Conservation (phyloP, 768 basidiomycete species). For the Nevesoporus exiguus region DNA sequence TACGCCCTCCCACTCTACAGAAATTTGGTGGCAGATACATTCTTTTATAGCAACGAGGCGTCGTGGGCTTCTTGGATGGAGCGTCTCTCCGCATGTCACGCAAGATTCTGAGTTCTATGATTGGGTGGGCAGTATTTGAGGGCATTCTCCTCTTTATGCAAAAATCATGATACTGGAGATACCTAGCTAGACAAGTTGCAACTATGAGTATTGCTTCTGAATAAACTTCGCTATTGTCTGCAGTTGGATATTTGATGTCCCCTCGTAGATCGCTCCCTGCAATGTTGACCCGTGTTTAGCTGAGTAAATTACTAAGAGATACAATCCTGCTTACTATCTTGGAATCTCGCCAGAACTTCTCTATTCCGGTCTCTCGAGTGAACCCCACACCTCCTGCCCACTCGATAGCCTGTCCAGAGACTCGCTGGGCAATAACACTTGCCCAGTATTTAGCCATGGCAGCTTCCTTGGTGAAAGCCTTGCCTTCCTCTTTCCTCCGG, state of each 20-base stretch:
- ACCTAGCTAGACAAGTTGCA: neutral
- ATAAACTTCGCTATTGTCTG: conserved; percentile 93
- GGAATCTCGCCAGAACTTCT: conserved; percentile 95
- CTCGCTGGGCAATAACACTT: conserved; percentile 84
- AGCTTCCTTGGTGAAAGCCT: conserved; percentile 84
- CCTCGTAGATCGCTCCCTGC: conserved; percentile 88
- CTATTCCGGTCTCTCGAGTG: conserved; percentile 91
- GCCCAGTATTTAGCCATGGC: conserved; percentile 98
- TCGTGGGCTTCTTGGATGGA: conserved; percentile 83
- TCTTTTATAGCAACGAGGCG: conserved; percentile 65
- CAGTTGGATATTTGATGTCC: conserved; percentile 97
- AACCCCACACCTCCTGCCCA: conserved; percentile 95
- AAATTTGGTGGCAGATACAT: neutral
- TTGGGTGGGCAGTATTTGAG: conserved; percentile 92
- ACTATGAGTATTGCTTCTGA: conserved; percentile 76
- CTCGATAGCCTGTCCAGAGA: conserved; percentile 88
- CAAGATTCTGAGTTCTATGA: conserved; percentile 85
- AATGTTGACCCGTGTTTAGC: conserved; percentile 5
- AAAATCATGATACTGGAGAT: conserved; percentile 16
- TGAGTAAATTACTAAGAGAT: neutral
- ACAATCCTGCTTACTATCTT: conserved; percentile 69
- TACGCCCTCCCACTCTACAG: conserved; percentile 23
- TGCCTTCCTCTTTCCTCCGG: conserved; percentile 87
- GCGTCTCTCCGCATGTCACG: conserved; percentile 76
- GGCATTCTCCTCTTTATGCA: conserved; percentile 62